These are phyloP conservation scores for Simmondsia chinensis DNA, from an alignment of 148 eudicot species.

Conservation along the genomic window DNA sequence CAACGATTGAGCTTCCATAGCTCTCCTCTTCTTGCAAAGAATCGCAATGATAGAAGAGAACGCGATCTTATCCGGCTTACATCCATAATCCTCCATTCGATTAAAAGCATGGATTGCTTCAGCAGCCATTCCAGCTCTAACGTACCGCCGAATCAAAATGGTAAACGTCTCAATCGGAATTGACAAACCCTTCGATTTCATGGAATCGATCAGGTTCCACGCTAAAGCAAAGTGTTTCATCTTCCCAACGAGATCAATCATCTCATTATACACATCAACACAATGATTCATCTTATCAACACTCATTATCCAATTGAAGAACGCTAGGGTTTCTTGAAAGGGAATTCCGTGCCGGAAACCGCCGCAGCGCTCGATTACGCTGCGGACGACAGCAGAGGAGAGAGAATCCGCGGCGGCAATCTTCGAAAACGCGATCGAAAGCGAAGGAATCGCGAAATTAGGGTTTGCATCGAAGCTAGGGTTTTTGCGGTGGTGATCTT, in stretches of 20 bases:
- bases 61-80: conserved; percentile 43
- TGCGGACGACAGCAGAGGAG: conserved; percentile 32
- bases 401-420: conserved; percentile 21
- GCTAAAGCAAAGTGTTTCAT: conserved; percentile 57
- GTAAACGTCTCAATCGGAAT: conserved; percentile 43
- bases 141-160: conserved; percentile 51
- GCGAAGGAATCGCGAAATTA: conserved; percentile 29
- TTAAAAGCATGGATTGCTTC: conserved; percentile 70
- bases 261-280: conserved; percentile 35
- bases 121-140: conserved; percentile 55
- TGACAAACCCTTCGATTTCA: conserved; percentile 32
- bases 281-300: background rate
- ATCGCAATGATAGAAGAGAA: conserved; percentile 44
- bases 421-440: conserved; percentile 32
- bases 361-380: conserved; percentile 46
- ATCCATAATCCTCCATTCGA: conserved; percentile 82
- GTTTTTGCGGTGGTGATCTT: conserved; percentile 60
- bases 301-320: conserved; percentile 68
- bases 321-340: conserved; percentile 55
- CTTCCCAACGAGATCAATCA: conserved; percentile 76
- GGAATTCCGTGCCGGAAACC: conserved; percentile 67
- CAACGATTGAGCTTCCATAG: conserved; percentile 67
- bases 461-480: conserved; percentile 32
- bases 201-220: conserved; percentile 59
- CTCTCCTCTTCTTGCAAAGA: conserved; percentile 61